Conservation (phyloP, 176 grass and related monocot species). For the Neostapfia colusana region DNA sequence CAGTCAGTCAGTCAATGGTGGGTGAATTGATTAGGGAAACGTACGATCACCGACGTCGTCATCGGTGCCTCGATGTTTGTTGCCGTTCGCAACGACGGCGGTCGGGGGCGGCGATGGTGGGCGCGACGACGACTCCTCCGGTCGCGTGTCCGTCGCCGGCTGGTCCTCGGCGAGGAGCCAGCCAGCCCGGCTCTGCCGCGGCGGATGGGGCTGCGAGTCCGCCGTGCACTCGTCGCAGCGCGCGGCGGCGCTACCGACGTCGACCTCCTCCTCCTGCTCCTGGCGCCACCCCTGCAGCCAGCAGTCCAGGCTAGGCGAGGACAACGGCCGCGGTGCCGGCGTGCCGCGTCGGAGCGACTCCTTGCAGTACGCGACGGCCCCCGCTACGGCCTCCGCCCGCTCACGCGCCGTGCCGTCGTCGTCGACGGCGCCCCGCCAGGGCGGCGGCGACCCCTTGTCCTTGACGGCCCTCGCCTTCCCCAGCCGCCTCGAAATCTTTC, state of each 20-base stretch:
- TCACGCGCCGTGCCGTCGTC: slow-evolving; percentile 15
- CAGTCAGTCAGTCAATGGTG: too few relatives aligned
- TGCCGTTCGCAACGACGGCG: neutral
- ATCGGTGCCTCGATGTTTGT: neutral
- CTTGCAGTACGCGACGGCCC: slow-evolving; percentile 39
- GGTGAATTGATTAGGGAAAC: too few relatives aligned
- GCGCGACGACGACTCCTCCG: too few relatives aligned
- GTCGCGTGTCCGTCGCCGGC: too few relatives aligned
- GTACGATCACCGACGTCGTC: neutral
- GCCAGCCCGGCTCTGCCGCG: too few relatives aligned
- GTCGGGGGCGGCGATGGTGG: too few relatives aligned
- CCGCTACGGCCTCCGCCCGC: slow-evolving; percentile 23
- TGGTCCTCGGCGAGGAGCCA: too few relatives aligned
- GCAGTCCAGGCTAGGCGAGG: slow-evolving; percentile 2
- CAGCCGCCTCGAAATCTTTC: slow-evolving; percentile 18
- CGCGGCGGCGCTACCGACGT: neutral
- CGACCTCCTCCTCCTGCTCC: too few relatives aligned
- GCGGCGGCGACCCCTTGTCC: neutral
- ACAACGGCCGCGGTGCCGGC: neutral
- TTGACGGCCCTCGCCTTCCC: neutral
- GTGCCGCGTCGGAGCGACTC: neutral
- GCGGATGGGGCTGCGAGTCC: neutral
- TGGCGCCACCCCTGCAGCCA: neutral
- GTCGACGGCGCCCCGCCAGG: neutral
- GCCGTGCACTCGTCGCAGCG: neutral